phyloP scores from a whole-genome alignment of 2,329 filamentous ascomycete species.

The Chaetomiaceae sp. region DNA sequence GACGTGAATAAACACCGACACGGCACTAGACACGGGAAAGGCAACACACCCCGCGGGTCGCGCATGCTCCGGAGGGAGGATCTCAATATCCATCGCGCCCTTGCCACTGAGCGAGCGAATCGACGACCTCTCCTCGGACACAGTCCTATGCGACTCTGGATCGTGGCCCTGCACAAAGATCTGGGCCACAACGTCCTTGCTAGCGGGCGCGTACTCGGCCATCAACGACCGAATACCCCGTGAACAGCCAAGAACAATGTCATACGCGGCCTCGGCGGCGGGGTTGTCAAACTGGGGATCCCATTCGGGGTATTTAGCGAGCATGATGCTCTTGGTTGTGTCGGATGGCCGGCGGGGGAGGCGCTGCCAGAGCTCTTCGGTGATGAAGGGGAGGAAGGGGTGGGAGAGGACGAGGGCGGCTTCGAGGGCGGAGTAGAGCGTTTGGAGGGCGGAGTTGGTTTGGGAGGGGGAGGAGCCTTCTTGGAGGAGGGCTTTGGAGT shows the following conservation, averaged over 20 bases:
- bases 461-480: constrained; percentile 61
- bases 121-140: background rate
- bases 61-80: background rate
- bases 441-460: constrained; percentile 70
- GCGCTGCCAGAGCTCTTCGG: constrained; percentile 80
- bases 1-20: background rate
- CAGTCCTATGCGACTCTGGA: background rate
- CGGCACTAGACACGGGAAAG: background rate
- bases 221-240: background rate
- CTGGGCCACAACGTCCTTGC: background rate
- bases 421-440: constrained; percentile 76
- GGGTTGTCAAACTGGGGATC: background rate
- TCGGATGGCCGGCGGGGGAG: constrained; percentile 70
- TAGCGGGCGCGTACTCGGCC: background rate
- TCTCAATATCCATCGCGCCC: background rate
- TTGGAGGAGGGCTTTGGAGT: constrained; percentile 77
- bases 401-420: constrained; percentile 69
- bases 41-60: background rate
- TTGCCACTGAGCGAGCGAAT: background rate
- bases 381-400: constrained; percentile 76
- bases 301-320: constrained; percentile 62
- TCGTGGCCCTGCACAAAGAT: background rate
- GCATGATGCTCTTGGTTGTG: constrained; percentile 64
- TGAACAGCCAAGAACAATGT: background rate
- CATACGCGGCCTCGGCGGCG: background rate